Conservation (phyloP, 345 rosid species). For the Trapa incisa region DNA sequence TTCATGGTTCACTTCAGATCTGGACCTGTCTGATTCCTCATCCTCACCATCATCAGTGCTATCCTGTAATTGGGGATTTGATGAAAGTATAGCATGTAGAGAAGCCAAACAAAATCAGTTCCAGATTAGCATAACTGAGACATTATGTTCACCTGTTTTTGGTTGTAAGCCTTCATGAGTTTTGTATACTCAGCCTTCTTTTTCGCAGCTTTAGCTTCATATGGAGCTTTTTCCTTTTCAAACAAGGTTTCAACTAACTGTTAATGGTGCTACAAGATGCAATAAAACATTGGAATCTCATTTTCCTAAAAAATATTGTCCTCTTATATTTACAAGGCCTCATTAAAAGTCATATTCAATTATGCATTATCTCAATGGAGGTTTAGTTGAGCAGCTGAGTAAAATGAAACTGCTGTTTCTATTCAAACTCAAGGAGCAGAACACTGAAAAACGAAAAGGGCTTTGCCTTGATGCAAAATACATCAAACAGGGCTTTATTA, state of each 20-base stretch:
- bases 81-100: constrained; percentile 1
- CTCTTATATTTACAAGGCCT: not conserved
- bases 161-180: constrained; percentile 73
- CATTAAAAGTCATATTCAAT: not conserved
- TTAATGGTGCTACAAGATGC: not conserved
- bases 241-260: not conserved
- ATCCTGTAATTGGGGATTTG: constrained; percentile 17
- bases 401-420: not conserved
- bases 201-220: constrained; percentile 72
- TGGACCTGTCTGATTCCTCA: constrained; percentile 52
- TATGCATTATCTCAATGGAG: too few relatives aligned
- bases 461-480: not conserved
- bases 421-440: too few relatives aligned
- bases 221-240: constrained; percentile 72
- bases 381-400: not conserved
- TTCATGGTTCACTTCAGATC: constrained; percentile 59
- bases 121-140: not conserved
- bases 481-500: not conserved
- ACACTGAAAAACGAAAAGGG: not conserved
- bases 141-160: constrained; percentile 43
- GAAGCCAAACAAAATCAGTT: not conserved
- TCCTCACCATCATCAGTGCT: constrained; percentile 26
- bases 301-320: not conserved
- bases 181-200: constrained; percentile 65
- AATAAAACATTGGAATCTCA: not conserved